Conservation (phyloP, 2,329 filamentous ascomycete genomes). For the Fusarium sacchari region DNA sequence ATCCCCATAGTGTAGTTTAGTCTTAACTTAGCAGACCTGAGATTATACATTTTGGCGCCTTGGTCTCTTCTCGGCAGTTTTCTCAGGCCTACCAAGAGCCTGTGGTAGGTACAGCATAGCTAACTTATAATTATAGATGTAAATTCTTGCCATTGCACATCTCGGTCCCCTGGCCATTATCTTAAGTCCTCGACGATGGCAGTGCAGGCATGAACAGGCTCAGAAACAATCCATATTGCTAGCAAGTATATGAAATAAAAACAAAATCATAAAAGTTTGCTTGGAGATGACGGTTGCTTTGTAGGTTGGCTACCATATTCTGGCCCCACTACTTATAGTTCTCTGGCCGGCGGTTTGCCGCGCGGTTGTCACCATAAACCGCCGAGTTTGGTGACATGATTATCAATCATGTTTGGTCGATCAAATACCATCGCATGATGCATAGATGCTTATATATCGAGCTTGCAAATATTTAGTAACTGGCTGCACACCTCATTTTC, state of each 20-base stretch:
- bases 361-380: background rate
- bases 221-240: accelerated
- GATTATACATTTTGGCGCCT: background rate
- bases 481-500: accelerated
- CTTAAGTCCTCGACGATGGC: background rate
- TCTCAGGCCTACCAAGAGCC: background rate
- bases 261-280: background rate
- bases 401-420: background rate
- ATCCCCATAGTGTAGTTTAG: background rate
- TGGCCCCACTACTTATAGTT: no score
- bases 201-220: background rate
- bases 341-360: background rate
- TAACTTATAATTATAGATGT: background rate
- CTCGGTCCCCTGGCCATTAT: no score
- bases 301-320: background rate
- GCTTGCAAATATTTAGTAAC: accelerated
- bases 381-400: background rate
- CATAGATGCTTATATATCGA: background rate
- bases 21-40: background rate
- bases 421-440: background rate
- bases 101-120: no score
- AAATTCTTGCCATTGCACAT: no score
- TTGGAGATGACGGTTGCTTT: background rate
- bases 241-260: background rate
- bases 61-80: accelerated